A percentile compares a stretch with the other conserved stretches of the same genome.
Evolutionary conservation across 176 grass and related monocot species (phyloP).

Genomic region (Rhipidocladum racemiflorum): DNA sequence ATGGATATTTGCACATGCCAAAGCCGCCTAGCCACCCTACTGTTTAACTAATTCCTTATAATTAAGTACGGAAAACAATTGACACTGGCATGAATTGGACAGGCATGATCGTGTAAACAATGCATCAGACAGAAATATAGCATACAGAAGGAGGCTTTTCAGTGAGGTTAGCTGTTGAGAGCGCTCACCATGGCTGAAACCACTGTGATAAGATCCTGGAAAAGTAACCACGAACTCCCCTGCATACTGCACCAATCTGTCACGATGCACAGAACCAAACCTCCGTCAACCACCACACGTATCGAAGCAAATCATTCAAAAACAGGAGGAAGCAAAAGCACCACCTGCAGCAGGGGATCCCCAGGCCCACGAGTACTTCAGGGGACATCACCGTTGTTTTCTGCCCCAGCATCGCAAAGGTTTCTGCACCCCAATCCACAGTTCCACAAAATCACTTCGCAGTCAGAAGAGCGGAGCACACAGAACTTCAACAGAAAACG

Average conservation of each 20-base stretch:
- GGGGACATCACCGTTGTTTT: constrained; percentile 95
- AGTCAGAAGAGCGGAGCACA: neutral
- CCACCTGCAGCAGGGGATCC: constrained; percentile 94
- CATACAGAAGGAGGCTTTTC: neutral
- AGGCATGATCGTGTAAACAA: neutral
- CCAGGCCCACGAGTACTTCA: constrained; percentile 67
- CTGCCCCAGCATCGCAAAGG: constrained; percentile 72
- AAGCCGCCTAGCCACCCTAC: neutral
- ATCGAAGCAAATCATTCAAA: constrained; percentile 14
- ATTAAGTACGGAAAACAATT: neutral
- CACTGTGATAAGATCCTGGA: constrained; percentile 83
- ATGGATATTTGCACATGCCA: neutral
- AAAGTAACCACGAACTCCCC: constrained; percentile 98
- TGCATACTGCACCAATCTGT: constrained; percentile 97
- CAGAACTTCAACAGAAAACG: neutral
- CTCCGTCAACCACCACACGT: neutral
- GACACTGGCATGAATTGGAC: neutral
- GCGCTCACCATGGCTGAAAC: constrained; percentile 76
- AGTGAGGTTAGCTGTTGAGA: constrained; percentile 7
- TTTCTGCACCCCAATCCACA: constrained; percentile 44
- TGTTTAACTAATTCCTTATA: constrained; percentile 7
- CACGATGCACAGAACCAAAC: constrained; percentile 7
- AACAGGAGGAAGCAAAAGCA: neutral
- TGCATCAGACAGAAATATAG: neutral
- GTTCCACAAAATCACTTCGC: neutral